phyloP scores from a whole-genome alignment of 805 yeast genomes.

The Metschnikowia lunata region DNA sequence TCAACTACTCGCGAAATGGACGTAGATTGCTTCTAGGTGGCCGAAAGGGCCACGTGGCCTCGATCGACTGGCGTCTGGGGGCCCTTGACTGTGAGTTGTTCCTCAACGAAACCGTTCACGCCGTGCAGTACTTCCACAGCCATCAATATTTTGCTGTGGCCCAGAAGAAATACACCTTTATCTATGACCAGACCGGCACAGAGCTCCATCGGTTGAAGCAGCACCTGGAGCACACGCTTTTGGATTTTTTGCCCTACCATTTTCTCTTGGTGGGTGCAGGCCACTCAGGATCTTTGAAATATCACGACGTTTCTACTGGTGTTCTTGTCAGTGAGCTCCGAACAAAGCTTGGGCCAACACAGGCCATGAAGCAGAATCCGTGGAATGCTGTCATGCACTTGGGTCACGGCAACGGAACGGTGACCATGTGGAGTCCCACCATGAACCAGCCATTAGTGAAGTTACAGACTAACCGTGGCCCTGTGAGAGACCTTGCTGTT shows the following conservation, averaged over 20 bases:
- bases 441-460: constrained; percentile 83
- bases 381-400: constrained; percentile 94
- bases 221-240: constrained; percentile 76
- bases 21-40: constrained; percentile 83
- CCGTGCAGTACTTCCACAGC: constrained; percentile 85
- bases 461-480: constrained; percentile 78
- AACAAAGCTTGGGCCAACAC: constrained; percentile 88
- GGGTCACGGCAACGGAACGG: constrained; percentile 91
- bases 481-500: constrained; percentile 77
- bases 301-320: constrained; percentile 96
- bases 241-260: constrained; percentile 92
- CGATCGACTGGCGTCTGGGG: constrained; percentile 94
- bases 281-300: constrained; percentile 79
- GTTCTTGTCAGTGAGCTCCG: constrained; percentile 74
- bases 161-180: constrained; percentile 89
- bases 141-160: constrained; percentile 96
- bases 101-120: constrained; percentile 83
- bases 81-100: constrained; percentile 74
- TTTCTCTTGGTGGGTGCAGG: constrained; percentile 85
- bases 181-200: constrained; percentile 85
- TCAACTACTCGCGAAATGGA: constrained; percentile 85
- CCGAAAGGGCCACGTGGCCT: constrained; percentile 88
- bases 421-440: constrained; percentile 89
- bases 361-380: constrained; percentile 84
- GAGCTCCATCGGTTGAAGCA: constrained; percentile 90